Percentiles rank a stretch among this genome's conserved stretches.
These are phyloP conservation scores for Whalleya microplaca DNA, from an alignment of 2,329 filamentous ascomycete species.

Conservation along the genomic window DNA sequence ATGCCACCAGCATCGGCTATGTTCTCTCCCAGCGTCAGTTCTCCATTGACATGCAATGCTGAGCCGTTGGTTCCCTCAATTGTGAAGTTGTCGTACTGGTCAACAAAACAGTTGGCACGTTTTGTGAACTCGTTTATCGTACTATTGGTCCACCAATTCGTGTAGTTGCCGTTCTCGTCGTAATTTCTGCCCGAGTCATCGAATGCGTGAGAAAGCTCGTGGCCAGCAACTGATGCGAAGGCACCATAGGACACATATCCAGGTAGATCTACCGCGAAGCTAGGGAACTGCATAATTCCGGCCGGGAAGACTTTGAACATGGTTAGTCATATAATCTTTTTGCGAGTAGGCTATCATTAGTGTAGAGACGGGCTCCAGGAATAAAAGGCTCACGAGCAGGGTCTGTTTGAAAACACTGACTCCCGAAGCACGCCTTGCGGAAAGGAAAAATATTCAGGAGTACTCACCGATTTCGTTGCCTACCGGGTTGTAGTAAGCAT, in stretches of 20 bases:
- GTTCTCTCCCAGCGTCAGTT: constrained; percentile 66
- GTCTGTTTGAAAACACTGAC: no score
- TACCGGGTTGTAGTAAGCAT: constrained; percentile 66
- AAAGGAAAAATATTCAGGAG: no score
- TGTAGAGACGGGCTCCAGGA: background rate
- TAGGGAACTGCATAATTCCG: constrained; percentile 67
- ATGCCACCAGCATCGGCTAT: constrained; percentile 69
- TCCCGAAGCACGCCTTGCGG: no score
- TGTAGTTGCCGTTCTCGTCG: constrained; percentile 65
- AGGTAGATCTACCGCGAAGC: constrained; percentile 58
- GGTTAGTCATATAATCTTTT: background rate
- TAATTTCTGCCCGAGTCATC: constrained; percentile 67
- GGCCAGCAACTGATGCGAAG: constrained; percentile 65
- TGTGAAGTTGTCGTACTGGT: constrained; percentile 63
- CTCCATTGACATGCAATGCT: constrained; percentile 62
- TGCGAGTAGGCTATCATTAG: background rate
- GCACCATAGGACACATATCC: constrained; percentile 63
- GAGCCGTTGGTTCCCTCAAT: constrained; percentile 58
- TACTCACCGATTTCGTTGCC: constrained; percentile 59
- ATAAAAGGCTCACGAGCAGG: no score
- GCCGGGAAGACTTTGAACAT: constrained; percentile 55
- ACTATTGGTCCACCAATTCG: constrained; percentile 65
- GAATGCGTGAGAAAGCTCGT: constrained; percentile 70
- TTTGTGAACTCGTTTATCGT: constrained; percentile 61
- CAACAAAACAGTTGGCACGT: constrained; percentile 63